These are phyloP conservation scores for Lathyrus aphaca DNA, from an alignment of 306 rosid genomes.

Conservation along the genomic window DNA sequence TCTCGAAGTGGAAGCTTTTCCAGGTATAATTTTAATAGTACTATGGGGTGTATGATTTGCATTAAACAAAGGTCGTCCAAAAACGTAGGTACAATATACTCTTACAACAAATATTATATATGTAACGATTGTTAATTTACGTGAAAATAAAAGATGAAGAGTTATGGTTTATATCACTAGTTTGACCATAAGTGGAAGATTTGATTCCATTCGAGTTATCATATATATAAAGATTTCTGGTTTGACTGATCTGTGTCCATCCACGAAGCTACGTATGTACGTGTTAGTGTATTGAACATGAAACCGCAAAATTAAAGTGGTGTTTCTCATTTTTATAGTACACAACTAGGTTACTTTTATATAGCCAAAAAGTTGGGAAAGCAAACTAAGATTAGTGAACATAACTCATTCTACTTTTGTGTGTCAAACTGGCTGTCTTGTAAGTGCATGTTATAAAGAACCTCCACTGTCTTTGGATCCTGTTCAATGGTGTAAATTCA, in stretches of 20 bases:
- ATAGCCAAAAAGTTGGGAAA: background rate
- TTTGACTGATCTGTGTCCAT: constrained; percentile 25
- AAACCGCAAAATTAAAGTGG: constrained; percentile 17
- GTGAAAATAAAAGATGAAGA: background rate
- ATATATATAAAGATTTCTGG: background rate
- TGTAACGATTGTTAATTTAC: background rate
- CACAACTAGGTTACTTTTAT: background rate
- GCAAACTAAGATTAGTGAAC: background rate
- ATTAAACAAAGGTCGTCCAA: background rate
- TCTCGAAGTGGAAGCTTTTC: too few species aligned
- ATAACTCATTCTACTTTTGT: background rate
- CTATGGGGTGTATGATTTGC: too few species aligned
- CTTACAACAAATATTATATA: background rate
- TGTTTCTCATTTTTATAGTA: background rate
- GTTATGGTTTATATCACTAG: constrained; percentile 37
- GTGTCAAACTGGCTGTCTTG: background rate
- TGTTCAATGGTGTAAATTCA: background rate
- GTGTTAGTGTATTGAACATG: background rate
- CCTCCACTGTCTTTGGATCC: background rate
- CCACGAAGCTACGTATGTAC: background rate
- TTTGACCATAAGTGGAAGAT: constrained; percentile 34
- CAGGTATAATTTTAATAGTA: too few species aligned
- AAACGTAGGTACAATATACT: background rate
- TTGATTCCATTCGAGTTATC: constrained; percentile 15
- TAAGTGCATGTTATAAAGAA: background rate